Evolutionary conservation across 1,284 basidiomycete genomes (phyloP).

Genomic region (Moesziomyces parantarcticus): DNA sequence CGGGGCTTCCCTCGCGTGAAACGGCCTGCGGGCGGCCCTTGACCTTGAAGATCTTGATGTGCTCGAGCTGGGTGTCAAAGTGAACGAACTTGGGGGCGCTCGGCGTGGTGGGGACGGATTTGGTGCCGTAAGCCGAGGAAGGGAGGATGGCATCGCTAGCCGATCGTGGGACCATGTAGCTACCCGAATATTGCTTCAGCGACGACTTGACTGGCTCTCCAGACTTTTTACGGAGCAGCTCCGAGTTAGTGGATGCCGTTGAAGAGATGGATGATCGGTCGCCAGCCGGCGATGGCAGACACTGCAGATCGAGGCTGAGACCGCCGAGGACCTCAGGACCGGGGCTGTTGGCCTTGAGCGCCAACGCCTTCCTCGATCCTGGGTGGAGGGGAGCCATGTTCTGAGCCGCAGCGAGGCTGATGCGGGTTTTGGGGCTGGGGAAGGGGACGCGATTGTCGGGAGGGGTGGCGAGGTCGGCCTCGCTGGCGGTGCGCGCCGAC

Average conservation of each 20-base stretch:
- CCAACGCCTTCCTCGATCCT: constrained; percentile 53
- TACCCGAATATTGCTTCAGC: constrained; percentile 76
- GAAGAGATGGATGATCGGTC: constrained; percentile 41
- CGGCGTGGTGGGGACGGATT: constrained; percentile 73
- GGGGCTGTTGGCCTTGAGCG: constrained; percentile 49
- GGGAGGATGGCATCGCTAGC: constrained; percentile 70
- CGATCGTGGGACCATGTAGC: constrained; percentile 54
- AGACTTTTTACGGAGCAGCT: constrained; percentile 84
- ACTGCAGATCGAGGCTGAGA: constrained; percentile 59
- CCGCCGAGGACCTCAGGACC: constrained; percentile 50
- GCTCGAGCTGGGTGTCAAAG: constrained; percentile 88
- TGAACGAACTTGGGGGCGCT: constrained; percentile 82
- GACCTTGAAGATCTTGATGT: constrained; percentile 88
- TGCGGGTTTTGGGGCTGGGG: constrained; percentile 34
- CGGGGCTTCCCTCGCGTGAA: constrained; percentile 87
- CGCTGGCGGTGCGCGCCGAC: constrained; percentile 33
- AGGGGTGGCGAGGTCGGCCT: constrained; percentile 29
- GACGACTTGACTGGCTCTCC: constrained; percentile 92
- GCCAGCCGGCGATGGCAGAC: constrained; percentile 52
- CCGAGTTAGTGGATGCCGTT: constrained; percentile 37
- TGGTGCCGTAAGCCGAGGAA: constrained; percentile 45
- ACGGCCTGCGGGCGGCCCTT: constrained; percentile 94
- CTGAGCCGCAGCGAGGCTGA: constrained; percentile 12
- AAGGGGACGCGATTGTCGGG: constrained; percentile 40
- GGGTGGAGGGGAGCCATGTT: constrained; percentile 40